These are phyloP conservation scores for Amaranthus hypochondriacus DNA, from an alignment of 148 eudicot species.

Conservation along the genomic window DNA sequence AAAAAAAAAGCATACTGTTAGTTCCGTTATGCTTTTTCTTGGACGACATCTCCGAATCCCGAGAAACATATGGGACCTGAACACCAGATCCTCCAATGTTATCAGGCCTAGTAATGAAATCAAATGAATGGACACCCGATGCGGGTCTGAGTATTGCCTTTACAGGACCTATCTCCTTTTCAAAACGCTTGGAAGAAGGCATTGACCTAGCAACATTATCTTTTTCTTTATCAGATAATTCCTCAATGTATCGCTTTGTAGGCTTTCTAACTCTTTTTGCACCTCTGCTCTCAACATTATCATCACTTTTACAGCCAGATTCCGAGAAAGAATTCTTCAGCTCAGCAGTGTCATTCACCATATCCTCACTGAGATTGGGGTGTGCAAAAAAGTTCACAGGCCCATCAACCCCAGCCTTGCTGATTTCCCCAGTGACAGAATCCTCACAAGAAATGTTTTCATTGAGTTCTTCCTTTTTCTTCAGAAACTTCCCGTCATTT, in stretches of 20 bases:
- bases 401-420: constrained; percentile 33
- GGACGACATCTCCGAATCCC: constrained; percentile 89
- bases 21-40: constrained; percentile 56
- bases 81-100: constrained; percentile 88
- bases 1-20: constrained; percentile 45
- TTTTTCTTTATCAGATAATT: constrained; percentile 65
- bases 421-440: constrained; percentile 33
- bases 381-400: constrained; percentile 16
- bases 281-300: constrained; percentile 41
- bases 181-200: constrained; percentile 38
- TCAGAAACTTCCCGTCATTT: constrained; percentile 46
- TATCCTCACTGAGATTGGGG: constrained; percentile 30
- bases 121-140: constrained; percentile 33
- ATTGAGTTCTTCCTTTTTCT: constrained; percentile 36
- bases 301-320: constrained; percentile 39
- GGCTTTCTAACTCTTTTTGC: constrained; percentile 90
- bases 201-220: constrained; percentile 42
- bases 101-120: constrained; percentile 64
- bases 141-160: constrained; percentile 32
- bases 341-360: constrained; percentile 24
- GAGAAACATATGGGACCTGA: constrained; percentile 82
- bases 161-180: constrained; percentile 27
- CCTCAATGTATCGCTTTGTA: constrained; percentile 88
- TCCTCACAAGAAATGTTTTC: constrained; percentile 30
- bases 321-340: constrained; percentile 33